Percentiles rank a stretch among this genome's conserved stretches.
These are phyloP conservation scores for Podaxis sp. DNA, from an alignment of 768 basidiomycete genomes.

Conservation along the genomic window DNA sequence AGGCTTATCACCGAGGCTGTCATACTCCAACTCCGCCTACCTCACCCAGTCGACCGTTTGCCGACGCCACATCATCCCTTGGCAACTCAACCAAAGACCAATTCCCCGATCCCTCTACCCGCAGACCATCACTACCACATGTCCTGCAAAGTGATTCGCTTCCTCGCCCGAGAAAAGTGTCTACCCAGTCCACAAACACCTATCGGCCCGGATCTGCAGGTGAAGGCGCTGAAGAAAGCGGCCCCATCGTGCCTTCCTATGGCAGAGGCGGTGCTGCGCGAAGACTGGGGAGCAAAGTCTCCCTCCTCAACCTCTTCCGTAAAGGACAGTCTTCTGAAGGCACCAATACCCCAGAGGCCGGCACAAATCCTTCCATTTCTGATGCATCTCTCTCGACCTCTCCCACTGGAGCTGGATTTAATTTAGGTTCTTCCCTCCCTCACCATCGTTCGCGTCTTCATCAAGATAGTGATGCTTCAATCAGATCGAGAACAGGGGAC, in stretches of 20 bases:
- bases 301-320: constrained; percentile 73
- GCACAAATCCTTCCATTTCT: neutral
- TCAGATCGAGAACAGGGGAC: constrained; percentile 10
- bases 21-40: constrained; percentile 39
- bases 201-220: constrained; percentile 75
- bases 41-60: constrained; percentile 40
- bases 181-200: constrained; percentile 33
- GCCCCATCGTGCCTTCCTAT: constrained; percentile 27
- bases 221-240: constrained; percentile 54
- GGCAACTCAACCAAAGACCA: constrained; percentile 28
- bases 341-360: constrained; percentile 15
- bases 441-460: constrained; percentile 4
- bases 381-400: constrained; percentile 12
- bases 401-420: neutral
- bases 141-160: constrained; percentile 36
- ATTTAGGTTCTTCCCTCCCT: neutral
- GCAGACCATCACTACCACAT: constrained; percentile 73
- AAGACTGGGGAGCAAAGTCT: constrained; percentile 69
- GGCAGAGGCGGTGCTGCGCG: constrained; percentile 37
- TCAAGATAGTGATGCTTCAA: constrained; percentile 18
- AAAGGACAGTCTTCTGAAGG: constrained; percentile 43
- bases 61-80: constrained; percentile 46
- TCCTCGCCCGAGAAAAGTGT: constrained; percentile 34
- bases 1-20: constrained; percentile 20
- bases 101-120: constrained; percentile 35